Evolutionary conservation across 73 alveolate species (phyloP).

Genomic region (Tetrahymena borealis): DNA sequence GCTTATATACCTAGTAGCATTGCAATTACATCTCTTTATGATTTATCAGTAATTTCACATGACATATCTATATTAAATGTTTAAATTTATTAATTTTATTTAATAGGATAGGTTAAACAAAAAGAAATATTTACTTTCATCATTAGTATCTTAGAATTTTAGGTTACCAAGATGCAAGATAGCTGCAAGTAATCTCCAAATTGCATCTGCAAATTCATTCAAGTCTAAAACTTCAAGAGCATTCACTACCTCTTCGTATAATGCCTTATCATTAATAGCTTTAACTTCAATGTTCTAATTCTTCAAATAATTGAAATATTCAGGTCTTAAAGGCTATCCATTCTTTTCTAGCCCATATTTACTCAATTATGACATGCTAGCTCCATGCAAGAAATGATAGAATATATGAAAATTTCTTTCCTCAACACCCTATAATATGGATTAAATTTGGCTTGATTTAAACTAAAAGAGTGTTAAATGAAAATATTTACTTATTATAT

Average conservation of each 20-base stretch:
- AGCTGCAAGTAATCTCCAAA: constrained; percentile 49
- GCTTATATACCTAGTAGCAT: background rate
- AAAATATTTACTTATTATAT: constrained; percentile 37
- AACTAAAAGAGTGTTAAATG: too few species aligned
- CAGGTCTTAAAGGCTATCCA: constrained; percentile 30
- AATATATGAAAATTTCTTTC: constrained; percentile 96
- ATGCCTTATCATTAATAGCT: constrained; percentile 51
- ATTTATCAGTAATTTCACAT: background rate
- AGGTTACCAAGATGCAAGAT: constrained; percentile 78
- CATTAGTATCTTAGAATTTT: constrained; percentile 55
- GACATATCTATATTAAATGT: background rate
- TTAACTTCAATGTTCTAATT: constrained; percentile 40
- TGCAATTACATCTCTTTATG: background rate
- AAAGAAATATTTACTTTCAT: background rate
- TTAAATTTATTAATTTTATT: background rate
- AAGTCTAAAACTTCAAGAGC: constrained; percentile 4
- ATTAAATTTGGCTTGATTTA: too few species aligned
- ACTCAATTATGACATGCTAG: constrained; percentile 21
- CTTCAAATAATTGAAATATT: constrained; percentile 49
- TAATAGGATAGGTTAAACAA: background rate
- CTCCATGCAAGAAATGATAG: constrained; percentile 81
- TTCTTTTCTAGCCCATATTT: constrained; percentile 23
- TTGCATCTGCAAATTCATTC: constrained; percentile 53
- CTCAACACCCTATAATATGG: constrained; percentile 50
- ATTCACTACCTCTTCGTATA: constrained; percentile 44